Conservation (phyloP, 805 yeast species). For the Kregervanrija pseudodelftensis region DNA sequence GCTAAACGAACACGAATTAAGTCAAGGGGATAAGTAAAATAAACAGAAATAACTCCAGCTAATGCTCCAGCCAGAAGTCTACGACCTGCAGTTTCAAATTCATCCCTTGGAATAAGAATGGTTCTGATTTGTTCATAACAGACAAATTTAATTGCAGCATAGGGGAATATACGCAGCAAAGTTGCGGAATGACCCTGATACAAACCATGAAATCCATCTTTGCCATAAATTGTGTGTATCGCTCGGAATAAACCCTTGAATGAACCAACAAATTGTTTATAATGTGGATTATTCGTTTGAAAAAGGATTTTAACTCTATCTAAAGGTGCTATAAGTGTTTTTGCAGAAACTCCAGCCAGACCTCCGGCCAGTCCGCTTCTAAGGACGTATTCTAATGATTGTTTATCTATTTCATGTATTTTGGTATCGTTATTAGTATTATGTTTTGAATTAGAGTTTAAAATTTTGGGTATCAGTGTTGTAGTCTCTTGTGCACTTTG, state of each 20-base stretch:
- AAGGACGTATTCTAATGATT: conserved; percentile 67
- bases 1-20: conserved; percentile 87
- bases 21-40: conserved; percentile 88
- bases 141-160: conserved; percentile 94
- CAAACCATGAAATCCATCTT: conserved; percentile 74
- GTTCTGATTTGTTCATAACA: conserved; percentile 90
- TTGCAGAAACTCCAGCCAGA: conserved; percentile 91
- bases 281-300: conserved; percentile 92
- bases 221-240: conserved; percentile 51
- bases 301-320: conserved; percentile 92
- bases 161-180: conserved; percentile 83
- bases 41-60: conserved; percentile 82
- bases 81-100: conserved; percentile 72
- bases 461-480: conserved; percentile 1
- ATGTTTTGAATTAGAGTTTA: not conserved
- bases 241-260: conserved; percentile 72
- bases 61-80: conserved; percentile 84
- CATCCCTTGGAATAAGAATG: conserved; percentile 64
- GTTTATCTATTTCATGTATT: conserved; percentile 44
- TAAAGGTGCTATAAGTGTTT: conserved; percentile 89
- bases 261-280: conserved; percentile 71
- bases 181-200: conserved; percentile 97
- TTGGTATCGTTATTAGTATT: not conserved
- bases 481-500: not conserved
- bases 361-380: conserved; percentile 94